Conservation (phyloP, 768 basidiomycete genomes). For the Russula brevipes region DNA sequence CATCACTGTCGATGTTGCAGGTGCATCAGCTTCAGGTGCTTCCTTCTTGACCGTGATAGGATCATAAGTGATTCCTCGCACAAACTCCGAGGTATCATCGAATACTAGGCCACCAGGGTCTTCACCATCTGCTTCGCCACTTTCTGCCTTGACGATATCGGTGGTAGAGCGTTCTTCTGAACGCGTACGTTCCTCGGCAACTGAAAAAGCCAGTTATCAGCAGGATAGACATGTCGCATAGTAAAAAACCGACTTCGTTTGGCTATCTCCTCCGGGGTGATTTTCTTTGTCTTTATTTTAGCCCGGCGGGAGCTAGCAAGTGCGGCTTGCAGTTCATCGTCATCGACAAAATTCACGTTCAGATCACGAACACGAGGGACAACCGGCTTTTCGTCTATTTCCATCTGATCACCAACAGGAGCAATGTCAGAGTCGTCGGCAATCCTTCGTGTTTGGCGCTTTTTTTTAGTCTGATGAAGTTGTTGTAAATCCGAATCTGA, state of each 20-base stretch:
- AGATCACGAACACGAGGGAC: slow-evolving; percentile 65
- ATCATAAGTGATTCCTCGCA: slow-evolving; percentile 73
- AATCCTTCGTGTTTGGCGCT: slow-evolving; percentile 65
- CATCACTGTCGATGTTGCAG: slow-evolving; percentile 13
- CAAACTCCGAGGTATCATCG: slow-evolving; percentile 96
- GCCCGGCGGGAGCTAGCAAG: slow-evolving; percentile 81
- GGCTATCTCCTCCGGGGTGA: slow-evolving; percentile 79
- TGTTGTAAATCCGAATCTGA: not conserved
- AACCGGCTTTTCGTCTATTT: slow-evolving; percentile 72
- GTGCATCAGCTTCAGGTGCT: slow-evolving; percentile 20
- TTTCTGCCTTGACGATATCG: slow-evolving; percentile 44
- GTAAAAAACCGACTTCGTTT: slow-evolving; percentile 52
- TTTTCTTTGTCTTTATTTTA: slow-evolving; percentile 70
- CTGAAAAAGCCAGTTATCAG: slow-evolving; percentile 36
- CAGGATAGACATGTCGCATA: not conserved
- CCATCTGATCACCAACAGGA: slow-evolving; percentile 57
- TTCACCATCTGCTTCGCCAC: slow-evolving; percentile 44
- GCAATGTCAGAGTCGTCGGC: slow-evolving; percentile 49
- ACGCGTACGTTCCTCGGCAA: slow-evolving; percentile 55
- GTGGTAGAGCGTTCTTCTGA: slow-evolving; percentile 42
- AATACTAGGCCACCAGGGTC: slow-evolving; percentile 66
- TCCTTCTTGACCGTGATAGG: slow-evolving; percentile 42
- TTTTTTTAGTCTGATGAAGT: slow-evolving; percentile 78
- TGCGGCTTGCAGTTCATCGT: slow-evolving; percentile 95
- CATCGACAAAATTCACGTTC: slow-evolving; percentile 90